Evolutionary conservation across 331 rosid species (phyloP).

Genomic region (Telfairia occidentalis): DNA sequence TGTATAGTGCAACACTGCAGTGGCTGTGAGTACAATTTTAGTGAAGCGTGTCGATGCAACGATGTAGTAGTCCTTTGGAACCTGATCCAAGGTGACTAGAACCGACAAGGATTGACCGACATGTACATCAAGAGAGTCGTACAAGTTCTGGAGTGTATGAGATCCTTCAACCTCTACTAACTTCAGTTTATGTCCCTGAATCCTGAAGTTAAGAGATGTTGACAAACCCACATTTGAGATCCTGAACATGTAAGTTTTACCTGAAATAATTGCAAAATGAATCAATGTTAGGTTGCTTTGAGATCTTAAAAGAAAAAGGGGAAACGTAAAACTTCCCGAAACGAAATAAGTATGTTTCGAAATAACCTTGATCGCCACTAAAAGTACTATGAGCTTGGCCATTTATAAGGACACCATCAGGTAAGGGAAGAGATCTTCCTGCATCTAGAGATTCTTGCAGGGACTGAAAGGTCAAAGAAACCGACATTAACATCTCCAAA

Average conservation of each 20-base stretch:
- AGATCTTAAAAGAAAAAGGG: not conserved
- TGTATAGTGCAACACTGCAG: conserved; percentile 60
- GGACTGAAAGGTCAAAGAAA: conserved; percentile 31
- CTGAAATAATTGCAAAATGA: conserved; percentile 32
- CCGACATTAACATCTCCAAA: not conserved
- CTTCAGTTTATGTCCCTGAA: conserved; percentile 68
- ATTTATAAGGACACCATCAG: conserved; percentile 76
- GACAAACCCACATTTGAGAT: conserved; percentile 89
- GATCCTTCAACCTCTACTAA: conserved; percentile 93
- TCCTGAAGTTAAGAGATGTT: conserved; percentile 71
- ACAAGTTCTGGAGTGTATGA: conserved; percentile 57
- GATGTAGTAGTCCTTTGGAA: conserved; percentile 73
- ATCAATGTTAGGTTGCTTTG: not conserved
- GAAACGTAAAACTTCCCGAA: not conserved
- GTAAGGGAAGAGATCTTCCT: conserved; percentile 62
- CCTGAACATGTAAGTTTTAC: conserved; percentile 84
- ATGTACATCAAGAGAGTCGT: conserved; percentile 87
- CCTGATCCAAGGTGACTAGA: conserved; percentile 64
- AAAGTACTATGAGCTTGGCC: conserved; percentile 53
- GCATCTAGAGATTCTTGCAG: conserved; percentile 59
- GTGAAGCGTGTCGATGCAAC: conserved; percentile 84
- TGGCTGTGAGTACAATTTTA: conserved; percentile 38
- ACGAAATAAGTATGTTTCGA: not conserved
- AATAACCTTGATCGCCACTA: conserved; percentile 62
- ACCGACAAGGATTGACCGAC: conserved; percentile 83